Evolutionary conservation across 2,329 filamentous ascomycete species (phyloP).

Genomic region (Alternaria consortialis): DNA sequence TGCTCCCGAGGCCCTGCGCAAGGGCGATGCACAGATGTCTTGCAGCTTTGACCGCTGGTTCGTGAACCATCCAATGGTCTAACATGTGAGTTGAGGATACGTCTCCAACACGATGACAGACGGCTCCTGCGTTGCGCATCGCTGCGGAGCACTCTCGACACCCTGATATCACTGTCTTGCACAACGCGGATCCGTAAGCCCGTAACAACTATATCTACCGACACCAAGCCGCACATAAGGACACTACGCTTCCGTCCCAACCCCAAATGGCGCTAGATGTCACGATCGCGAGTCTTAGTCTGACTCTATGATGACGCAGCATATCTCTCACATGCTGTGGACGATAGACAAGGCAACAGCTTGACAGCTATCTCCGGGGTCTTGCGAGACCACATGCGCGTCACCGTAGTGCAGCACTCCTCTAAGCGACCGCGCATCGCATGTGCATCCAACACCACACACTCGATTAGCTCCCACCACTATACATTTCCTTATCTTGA

Average conservation of each 20-base stretch:
- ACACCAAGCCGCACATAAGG: conserved; percentile 3
- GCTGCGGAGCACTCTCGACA: not conserved
- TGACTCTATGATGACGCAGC: conserved; percentile 12
- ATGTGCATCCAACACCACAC: conserved; percentile 4
- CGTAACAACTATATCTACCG: conserved; percentile 7
- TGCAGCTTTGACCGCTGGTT: conserved; percentile 23
- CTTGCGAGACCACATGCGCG: conserved; percentile 1
- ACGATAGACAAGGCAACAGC: not conserved
- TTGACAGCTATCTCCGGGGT: conserved; percentile 6
- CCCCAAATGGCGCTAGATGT: not conserved
- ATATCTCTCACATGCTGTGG: conserved; percentile 3
- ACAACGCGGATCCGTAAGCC: not conserved
- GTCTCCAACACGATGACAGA: not conserved
- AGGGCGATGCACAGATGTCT: conserved; percentile 22
- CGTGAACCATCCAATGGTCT: conserved; percentile 12
- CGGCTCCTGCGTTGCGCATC: not conserved
- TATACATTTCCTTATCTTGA: conserved; percentile 11
- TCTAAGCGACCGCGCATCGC: conserved; percentile 21
- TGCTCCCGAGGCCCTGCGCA: conserved; percentile 18
- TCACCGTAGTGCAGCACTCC: conserved; percentile 5
- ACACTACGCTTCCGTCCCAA: not conserved
- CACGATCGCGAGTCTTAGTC: conserved; percentile 2
- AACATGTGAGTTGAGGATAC: conserved; percentile 5
- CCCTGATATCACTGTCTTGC: not conserved
- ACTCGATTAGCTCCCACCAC: conserved; percentile 2